phyloP scores from a whole-genome alignment of 1,284 basidiomycete species.

The Rhodotorula sp. region DNA sequence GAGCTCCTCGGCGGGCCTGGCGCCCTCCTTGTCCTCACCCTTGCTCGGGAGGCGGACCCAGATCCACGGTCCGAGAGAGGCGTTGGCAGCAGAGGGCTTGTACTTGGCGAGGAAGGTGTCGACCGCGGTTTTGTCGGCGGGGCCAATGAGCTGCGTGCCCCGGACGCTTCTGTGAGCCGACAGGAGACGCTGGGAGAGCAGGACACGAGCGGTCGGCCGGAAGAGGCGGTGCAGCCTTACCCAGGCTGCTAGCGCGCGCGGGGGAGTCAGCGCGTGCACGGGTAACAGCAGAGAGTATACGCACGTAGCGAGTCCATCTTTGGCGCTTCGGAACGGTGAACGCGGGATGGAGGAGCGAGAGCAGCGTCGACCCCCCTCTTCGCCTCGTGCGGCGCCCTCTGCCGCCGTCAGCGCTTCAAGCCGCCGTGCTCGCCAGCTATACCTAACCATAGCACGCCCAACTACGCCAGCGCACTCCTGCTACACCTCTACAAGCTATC shows the following conservation, averaged over 20 bases:
- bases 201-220: neutral
- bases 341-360: neutral
- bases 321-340: neutral
- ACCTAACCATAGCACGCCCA: too few species aligned
- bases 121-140: slow-evolving; percentile 4
- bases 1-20: slow-evolving; percentile 7
- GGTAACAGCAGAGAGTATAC: neutral
- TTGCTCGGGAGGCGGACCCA: slow-evolving; percentile 10
- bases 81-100: slow-evolving; percentile 10
- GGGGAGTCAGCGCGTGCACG: neutral
- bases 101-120: slow-evolving; percentile 12
- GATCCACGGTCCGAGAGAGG: slow-evolving; percentile 3
- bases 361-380: neutral
- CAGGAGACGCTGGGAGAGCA: neutral
- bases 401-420: too few species aligned
- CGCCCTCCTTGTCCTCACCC: neutral
- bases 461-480: too few species aligned
- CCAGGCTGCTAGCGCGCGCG: neutral
- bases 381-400: too few species aligned
- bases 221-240: neutral
- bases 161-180: neutral
- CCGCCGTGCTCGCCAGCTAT: too few species aligned
- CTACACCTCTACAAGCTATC: too few species aligned
- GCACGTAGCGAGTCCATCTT: neutral
- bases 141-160: slow-evolving; percentile 23